Conservation (phyloP, 2,329 filamentous ascomycete species). For the Fusarium longipes region DNA sequence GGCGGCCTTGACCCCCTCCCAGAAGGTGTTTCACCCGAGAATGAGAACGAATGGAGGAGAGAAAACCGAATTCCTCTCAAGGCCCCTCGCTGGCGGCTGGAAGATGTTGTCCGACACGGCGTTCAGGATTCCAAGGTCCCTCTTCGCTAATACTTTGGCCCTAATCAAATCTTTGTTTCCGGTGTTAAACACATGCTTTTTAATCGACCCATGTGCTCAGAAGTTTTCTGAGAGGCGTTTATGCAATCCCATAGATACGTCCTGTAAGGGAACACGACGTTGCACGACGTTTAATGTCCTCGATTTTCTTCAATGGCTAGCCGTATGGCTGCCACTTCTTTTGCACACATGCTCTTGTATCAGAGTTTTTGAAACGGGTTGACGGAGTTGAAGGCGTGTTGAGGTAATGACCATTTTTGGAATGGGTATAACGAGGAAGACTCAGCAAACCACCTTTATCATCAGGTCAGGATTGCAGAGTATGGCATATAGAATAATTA, state of each 20-base stretch:
- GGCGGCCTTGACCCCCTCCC: conserved; percentile 84
- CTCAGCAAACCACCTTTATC: conserved; percentile 20
- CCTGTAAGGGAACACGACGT: conserved; percentile 40
- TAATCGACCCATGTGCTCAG: conserved; percentile 25
- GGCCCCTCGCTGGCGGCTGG: conserved; percentile 84
- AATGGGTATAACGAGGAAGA: conserved; percentile 42
- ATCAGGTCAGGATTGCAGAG: conserved; percentile 19
- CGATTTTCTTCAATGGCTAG: conserved; percentile 23
- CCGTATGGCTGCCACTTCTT: conserved; percentile 22
- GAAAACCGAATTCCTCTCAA: conserved; percentile 74
- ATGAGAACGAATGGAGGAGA: conserved; percentile 75
- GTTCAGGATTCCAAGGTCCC: conserved; percentile 80
- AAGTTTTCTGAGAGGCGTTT: conserved; percentile 37
- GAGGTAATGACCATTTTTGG: conserved; percentile 30
- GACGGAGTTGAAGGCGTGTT: conserved; percentile 41
- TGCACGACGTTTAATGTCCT: conserved; percentile 38
- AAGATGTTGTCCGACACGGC: conserved; percentile 81
- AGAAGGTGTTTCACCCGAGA: conserved; percentile 76
- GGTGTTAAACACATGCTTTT: conserved; percentile 43
- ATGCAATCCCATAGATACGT: conserved; percentile 42
- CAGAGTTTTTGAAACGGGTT: conserved; percentile 26
- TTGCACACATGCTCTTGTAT: conserved; percentile 14
- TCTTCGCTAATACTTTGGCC: conserved; percentile 65
- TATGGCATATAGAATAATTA: conserved; percentile 40
- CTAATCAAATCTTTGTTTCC: conserved; percentile 37